Conservation (phyloP, 495 filamentous ascomycete species). For the Evernia prunastri region DNA sequence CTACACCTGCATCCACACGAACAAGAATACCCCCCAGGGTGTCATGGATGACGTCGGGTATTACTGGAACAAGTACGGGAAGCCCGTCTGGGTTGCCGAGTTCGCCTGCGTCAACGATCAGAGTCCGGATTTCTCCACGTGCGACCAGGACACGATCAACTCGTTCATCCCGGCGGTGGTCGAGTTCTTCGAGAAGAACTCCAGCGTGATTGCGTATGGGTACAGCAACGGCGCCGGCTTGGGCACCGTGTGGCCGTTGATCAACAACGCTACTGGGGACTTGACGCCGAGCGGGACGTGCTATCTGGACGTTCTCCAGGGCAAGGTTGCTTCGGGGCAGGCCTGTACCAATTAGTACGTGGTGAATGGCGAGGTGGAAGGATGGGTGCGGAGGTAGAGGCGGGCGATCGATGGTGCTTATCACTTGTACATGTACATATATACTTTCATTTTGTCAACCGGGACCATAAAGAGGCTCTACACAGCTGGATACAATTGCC, state of each 20-base stretch:
- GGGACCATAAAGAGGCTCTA: not conserved
- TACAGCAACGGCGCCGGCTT: constrained; percentile 27
- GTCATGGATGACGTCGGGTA: constrained; percentile 27
- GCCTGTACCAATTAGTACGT: not conserved
- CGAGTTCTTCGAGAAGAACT: constrained; percentile 23
- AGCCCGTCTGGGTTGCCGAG: constrained; percentile 29
- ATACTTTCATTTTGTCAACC: not conserved
- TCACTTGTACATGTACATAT: not conserved
- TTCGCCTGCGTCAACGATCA: constrained; percentile 29
- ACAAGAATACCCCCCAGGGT: constrained; percentile 25
- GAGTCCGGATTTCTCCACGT: constrained; percentile 24
- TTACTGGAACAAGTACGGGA: constrained; percentile 27
- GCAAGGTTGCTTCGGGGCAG: not conserved
- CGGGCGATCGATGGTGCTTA: not conserved
- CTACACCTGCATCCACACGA: constrained; percentile 28
- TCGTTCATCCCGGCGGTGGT: constrained; percentile 27
- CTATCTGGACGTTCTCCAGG: constrained; percentile 22
- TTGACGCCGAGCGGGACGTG: constrained; percentile 26
- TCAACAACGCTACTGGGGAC: constrained; percentile 12
- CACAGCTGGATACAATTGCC: too few relatives aligned
- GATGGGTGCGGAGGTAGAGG: not conserved
- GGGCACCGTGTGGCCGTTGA: constrained; percentile 26
- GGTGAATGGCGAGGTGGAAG: not conserved
- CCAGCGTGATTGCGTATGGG: constrained; percentile 28
- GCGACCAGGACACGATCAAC: constrained; percentile 19